These are phyloP conservation scores for Erysiphe neolycopersici DNA, from an alignment of 2,329 filamentous ascomycete species.

Conservation along the genomic window DNA sequence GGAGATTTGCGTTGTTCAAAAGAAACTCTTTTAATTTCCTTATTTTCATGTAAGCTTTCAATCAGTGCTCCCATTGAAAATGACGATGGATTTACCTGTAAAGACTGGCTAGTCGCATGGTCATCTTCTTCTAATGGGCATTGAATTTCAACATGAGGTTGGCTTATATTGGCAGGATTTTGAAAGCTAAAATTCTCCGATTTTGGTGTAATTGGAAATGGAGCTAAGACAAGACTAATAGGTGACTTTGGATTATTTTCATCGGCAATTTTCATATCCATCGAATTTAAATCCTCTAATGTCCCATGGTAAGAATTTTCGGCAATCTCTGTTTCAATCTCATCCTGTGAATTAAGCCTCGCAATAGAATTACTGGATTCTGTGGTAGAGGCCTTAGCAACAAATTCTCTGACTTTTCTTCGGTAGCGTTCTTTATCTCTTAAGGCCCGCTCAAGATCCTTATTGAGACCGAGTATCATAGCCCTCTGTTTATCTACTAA, in stretches of 20 bases:
- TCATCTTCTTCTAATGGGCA: too few relatives aligned
- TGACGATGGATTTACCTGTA: too few relatives aligned
- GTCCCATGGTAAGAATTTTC: neutral
- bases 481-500: conserved; percentile 87
- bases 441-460: conserved; percentile 68
- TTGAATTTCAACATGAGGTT: too few relatives aligned
- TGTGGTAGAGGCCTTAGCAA: conserved; percentile 16
- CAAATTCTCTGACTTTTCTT: conserved; percentile 60
- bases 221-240: conserved; percentile 30
- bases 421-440: conserved; percentile 91
- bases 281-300: neutral
- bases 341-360: conserved; percentile 4
- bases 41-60: too few relatives aligned
- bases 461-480: conserved; percentile 82
- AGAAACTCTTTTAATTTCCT: conserved; percentile 2
- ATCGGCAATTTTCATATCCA: neutral
- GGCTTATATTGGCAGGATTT: too few relatives aligned
- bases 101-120: too few relatives aligned
- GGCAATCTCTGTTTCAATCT: neutral
- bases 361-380: conserved; percentile 11
- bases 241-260: conserved; percentile 20
- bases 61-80: too few relatives aligned
- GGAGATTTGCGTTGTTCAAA: conserved; percentile 18
- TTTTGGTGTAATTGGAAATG: conserved; percentile 35
- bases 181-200: neutral